Base-by-base conservation (phyloP, 169 alveolate genomes). In the Neospora caninum region DNA sequence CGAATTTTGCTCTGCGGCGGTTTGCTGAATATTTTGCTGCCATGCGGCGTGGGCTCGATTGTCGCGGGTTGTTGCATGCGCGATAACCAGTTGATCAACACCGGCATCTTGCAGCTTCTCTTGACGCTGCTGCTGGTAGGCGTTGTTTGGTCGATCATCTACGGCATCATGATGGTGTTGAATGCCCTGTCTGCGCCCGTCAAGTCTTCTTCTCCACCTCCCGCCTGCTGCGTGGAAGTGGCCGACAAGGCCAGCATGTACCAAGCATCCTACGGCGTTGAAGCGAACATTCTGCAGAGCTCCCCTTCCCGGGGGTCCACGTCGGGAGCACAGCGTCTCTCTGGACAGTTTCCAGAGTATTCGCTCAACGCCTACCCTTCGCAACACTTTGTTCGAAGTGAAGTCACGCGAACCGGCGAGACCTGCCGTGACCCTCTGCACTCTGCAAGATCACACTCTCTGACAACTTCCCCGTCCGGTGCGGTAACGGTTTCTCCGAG, bases 21-120 rank as follows among this genome's bases (percentile, higher is more conserved):
- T 7, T 4, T 82, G 89, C 89, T 82, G 67, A 82, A 82, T 31
- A 41, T 82, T 18, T 31, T 82, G 41, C 29, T 82, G 69, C 89
- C 89, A 0, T 82, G 89, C 39, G 89, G 89, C n/a, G 43, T 41
- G 34, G 89, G 89, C 41, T 41, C 69, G 38, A 13, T 82, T 18
- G 64, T 82, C 18, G 89, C 89, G 41, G 89, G 89, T 7, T 82
- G 89, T 31, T 82, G 89, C 41, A 13, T 82, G 41, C 53, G 89
- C 10, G 89, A 82, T 41, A 82, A 82, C 25, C 89, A 82, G 89
- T 43, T 82, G 89, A 82, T 82, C 36, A 41, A 38, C 20, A 82
- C 89, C 36, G 89, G 89, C 34, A 49, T 31, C 1, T 31, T 82
- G 89, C 89, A 82, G 64, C 67, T 82, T 9, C 54, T 41, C 27